phyloP scores from a whole-genome alignment of 257 asterid genomes.

The Hygrophila difformis region DNA sequence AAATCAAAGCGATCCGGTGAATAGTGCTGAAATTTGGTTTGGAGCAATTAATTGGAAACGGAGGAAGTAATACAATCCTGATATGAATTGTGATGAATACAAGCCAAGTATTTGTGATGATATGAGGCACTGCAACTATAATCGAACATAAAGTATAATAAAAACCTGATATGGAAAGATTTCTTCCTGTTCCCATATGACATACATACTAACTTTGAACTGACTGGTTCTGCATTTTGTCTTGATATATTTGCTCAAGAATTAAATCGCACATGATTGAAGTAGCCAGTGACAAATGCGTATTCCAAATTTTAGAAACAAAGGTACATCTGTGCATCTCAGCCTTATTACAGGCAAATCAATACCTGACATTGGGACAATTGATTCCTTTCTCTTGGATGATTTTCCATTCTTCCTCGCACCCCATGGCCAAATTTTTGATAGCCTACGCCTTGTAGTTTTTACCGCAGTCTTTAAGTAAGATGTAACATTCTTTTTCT shows the following conservation, averaged over 20 bases:
- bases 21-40: too few species aligned
- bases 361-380: slow-evolving; percentile 27
- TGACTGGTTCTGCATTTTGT: too few species aligned
- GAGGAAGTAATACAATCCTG: too few species aligned
- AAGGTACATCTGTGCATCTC: background rate
- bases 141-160: background rate
- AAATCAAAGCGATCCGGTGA: too few species aligned
- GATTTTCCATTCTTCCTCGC: slow-evolving; percentile 15
- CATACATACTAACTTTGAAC: background rate
- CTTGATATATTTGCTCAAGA: too few species aligned
- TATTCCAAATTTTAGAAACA: background rate
- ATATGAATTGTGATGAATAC: background rate
- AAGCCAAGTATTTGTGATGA: too few species aligned
- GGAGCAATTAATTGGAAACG: too few species aligned
- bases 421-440: slow-evolving; percentile 25
- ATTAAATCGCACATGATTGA: slow-evolving; percentile 1
- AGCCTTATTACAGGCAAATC: slow-evolving; percentile 1
- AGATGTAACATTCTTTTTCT: slow-evolving; percentile 16
- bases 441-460: slow-evolving; percentile 20
- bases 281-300: background rate
- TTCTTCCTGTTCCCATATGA: too few species aligned
- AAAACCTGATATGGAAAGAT: background rate
- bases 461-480: slow-evolving; percentile 14
- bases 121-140: too few species aligned
- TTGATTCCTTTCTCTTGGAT: slow-evolving; percentile 16